Conservation (phyloP, 345 rosid species). For the Bruguiera sexangula region DNA sequence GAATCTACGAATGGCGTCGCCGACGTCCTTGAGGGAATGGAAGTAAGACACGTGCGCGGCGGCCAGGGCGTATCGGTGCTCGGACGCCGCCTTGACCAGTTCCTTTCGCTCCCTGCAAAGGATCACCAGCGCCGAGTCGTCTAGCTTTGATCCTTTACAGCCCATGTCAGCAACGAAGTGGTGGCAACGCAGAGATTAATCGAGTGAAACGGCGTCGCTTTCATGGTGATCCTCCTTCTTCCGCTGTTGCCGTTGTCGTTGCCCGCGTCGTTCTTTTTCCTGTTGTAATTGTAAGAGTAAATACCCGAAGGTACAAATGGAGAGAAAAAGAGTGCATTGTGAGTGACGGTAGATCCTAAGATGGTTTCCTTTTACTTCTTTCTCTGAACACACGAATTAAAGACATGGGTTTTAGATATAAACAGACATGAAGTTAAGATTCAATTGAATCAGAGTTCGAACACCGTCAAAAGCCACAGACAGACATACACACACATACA, state of each 20-base stretch:
- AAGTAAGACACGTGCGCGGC: conserved; percentile 83
- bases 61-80: conserved; percentile 73
- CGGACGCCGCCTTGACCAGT: conserved; percentile 60
- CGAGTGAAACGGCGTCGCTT: not conserved
- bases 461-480: not conserved
- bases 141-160: conserved; percentile 88
- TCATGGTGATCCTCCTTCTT: conserved; percentile 15
- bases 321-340: conserved; percentile 15
- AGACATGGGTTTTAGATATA: not conserved
- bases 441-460: not conserved
- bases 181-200: not conserved
- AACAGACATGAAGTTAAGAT: not conserved
- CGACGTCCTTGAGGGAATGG: conserved; percentile 63
- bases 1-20: conserved; percentile 69
- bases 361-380: not conserved
- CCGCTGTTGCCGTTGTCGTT: too few relatives aligned
- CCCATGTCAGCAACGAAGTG: conserved; percentile 47
- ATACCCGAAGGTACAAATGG: not conserved
- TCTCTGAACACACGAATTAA: not conserved
- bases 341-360: not conserved
- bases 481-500: too few relatives aligned
- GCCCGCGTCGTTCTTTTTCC: too few relatives aligned
- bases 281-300: too few relatives aligned
- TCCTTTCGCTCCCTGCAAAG: conserved; percentile 79
- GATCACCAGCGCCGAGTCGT: conserved; percentile 62